Evolutionary conservation across 2,329 filamentous ascomycete genomes (phyloP).

Genomic region (Microthyrium microscopicum): DNA sequence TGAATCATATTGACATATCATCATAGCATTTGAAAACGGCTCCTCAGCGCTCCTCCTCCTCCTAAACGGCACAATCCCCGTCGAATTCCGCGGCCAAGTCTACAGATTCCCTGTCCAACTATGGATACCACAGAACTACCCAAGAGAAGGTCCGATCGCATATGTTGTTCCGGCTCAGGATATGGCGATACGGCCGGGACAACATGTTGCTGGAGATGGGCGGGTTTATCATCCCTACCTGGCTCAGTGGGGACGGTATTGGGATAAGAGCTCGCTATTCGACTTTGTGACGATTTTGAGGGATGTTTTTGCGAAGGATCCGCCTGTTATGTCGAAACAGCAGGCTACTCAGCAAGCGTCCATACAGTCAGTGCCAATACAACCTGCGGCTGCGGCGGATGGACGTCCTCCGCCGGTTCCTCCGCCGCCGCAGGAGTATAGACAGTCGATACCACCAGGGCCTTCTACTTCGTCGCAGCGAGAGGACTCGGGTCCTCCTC

Average conservation of each 20-base stretch:
- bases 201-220: constrained; percentile 88
- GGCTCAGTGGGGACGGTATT: constrained; percentile 73
- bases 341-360: constrained; percentile 20
- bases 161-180: constrained; percentile 79
- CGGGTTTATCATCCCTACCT: constrained; percentile 92
- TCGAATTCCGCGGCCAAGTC: constrained; percentile 69
- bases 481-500: constrained; percentile 14
- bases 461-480: too few relatives aligned
- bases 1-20: constrained; percentile 9
- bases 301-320: constrained; percentile 86
- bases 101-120: constrained; percentile 85
- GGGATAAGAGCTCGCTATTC: constrained; percentile 75
- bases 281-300: constrained; percentile 71
- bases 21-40: constrained; percentile 71
- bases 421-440: constrained; percentile 45
- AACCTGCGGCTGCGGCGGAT: constrained; percentile 27
- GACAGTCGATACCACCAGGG: constrained; percentile 16
- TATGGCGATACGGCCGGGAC: constrained; percentile 81
- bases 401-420: constrained; percentile 49
- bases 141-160: constrained; percentile 64
- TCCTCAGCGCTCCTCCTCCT: constrained; percentile 72
- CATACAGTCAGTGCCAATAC: constrained; percentile 15
- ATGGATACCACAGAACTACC: constrained; percentile 89
- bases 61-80: constrained; percentile 77
- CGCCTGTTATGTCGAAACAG: constrained; percentile 64